These are phyloP conservation scores for Echeveria elegans DNA, from an alignment of 164 flowering plant species.

Conservation along the genomic window DNA sequence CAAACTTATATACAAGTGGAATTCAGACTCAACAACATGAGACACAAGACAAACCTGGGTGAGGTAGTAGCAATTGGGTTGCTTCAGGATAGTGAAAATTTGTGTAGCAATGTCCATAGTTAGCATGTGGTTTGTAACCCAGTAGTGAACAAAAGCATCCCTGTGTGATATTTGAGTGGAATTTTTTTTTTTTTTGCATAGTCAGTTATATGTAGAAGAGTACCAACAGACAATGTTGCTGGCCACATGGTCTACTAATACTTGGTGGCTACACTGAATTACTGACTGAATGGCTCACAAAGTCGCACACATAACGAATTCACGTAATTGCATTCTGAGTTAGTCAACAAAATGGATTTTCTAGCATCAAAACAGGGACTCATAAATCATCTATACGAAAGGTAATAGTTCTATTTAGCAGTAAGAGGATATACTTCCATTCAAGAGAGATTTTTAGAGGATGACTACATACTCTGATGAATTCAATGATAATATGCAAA, in stretches of 20 bases:
- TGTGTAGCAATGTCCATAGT: conserved; percentile 51
- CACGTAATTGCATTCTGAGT: no score
- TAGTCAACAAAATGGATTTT: not conserved
- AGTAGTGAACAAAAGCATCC: conserved; percentile 57
- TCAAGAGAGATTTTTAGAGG: not conserved
- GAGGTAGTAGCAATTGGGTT: conserved; percentile 43
- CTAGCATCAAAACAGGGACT: not conserved
- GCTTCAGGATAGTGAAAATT: conserved; percentile 55
- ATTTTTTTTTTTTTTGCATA: not conserved
- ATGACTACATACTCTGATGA: not conserved
- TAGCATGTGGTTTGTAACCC: conserved; percentile 61
- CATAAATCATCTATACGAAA: not conserved
- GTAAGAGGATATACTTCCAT: not conserved
- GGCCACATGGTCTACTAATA: not conserved
- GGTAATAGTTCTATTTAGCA: not conserved
- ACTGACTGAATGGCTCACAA: not conserved
- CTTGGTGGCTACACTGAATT: not conserved
- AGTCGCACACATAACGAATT: no score
- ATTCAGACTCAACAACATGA: not conserved
- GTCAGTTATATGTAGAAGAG: not conserved
- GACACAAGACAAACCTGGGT: conserved; percentile 36
- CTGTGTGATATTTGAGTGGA: conserved; percentile 19
- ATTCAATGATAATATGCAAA: not conserved
- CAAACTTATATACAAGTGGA: not conserved
- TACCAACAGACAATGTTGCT: not conserved